Evolutionary conservation across 2,329 filamentous ascomycete species (phyloP).

Genomic region (Lecanicillium sp.): DNA sequence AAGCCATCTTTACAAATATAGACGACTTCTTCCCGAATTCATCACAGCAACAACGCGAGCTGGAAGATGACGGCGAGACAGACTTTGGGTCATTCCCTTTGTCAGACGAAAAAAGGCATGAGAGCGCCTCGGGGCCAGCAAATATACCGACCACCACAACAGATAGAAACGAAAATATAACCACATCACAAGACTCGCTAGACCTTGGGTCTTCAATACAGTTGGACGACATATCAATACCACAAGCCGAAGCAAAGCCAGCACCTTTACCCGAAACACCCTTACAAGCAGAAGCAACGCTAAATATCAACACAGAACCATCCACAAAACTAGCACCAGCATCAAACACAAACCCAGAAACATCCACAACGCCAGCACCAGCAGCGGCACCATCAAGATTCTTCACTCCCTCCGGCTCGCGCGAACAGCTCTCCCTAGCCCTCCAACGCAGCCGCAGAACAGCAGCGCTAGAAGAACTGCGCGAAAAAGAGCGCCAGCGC

Average conservation of each 20-base stretch:
- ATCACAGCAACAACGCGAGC: slow-evolving; percentile 46
- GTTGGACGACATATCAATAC: no score
- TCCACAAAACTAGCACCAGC: neutral
- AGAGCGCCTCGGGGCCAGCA: no score
- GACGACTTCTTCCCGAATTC: slow-evolving; percentile 49
- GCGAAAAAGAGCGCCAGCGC: slow-evolving; percentile 16
- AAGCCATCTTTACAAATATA: slow-evolving; percentile 42
- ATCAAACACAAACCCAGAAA: neutral
- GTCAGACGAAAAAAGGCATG: neutral
- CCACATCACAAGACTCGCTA: no score
- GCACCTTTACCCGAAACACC: neutral
- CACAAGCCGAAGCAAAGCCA: neutral
- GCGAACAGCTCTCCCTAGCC: slow-evolving; percentile 24
- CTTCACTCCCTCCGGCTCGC: slow-evolving; percentile 28
- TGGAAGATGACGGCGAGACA: slow-evolving; percentile 29
- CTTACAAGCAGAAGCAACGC: neutral
- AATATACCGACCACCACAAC: no score
- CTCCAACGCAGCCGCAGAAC: slow-evolving; percentile 25
- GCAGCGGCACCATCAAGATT: slow-evolving; percentile 17
- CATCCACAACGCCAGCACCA: neutral
- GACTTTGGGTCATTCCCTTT: slow-evolving; percentile 5
- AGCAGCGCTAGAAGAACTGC: slow-evolving; percentile 21
- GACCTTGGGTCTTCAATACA: no score
- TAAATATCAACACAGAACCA: neutral
- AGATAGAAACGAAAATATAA: no score